Evolutionary conservation across 805 yeast genomes (phyloP), one percentile per base, ranked within the genome.

Genomic region (Metschnikowia arizonensis): DNA sequence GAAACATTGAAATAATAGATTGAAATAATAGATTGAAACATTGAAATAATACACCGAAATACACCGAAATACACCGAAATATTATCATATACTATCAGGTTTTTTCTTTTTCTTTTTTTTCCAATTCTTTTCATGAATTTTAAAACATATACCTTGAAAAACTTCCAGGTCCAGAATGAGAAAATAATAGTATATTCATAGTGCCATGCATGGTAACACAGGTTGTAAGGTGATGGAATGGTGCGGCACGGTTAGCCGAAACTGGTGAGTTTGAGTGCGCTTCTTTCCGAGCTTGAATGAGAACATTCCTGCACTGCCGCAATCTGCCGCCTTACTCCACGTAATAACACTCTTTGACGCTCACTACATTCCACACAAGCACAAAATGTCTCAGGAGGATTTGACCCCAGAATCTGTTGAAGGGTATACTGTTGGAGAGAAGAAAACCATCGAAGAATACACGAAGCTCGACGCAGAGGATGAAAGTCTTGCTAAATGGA

Each of bases 401-500:
- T 71, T 82, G 53, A 69, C 74, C 25, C 84, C 86, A 12, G 87
- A 82, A 59, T 68, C 73, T 44, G 78, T 74, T 37, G 80, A 80
- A 50, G 84, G 83, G 7, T 85, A 83, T 71, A 76, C 72, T 43
- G 81, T 79, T 18, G 77, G 79, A 33, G 78, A 80, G 61, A 73
- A 89, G 69, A 88, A 88, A 60, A 84, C 95, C 14, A 76, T 89
- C 33, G 88, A 79, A 34, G 96, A 89, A 61, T 89, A 89, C 65
- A 79, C 83, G 45, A 76, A 82, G 46, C 67, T 89, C 54, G 97
- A 89, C 61, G 91, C 91, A 10, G 85, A 88, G 56, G 97, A 89
- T 62, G 96, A 88, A 65, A 84, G 95, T 14, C 73, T 89, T 51
- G 86, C 84, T 50, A 87, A 86, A 64, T 89, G 97, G 97, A 90